Conservation (phyloP, 78 protist species). For the Kipferlia bialata region DNA sequence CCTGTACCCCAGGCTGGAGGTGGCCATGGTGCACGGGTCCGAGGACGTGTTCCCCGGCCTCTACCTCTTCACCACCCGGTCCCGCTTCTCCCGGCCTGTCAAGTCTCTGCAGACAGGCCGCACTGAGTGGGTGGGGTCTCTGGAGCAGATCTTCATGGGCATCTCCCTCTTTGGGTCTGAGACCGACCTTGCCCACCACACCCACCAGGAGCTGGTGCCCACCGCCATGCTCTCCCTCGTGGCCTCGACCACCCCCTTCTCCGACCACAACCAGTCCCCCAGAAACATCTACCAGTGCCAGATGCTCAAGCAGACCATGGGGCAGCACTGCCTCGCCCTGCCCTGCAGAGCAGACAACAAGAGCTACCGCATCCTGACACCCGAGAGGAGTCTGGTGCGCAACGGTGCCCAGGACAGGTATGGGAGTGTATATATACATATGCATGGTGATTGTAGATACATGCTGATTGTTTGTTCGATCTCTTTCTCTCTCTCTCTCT, state of each 20-base stretch:
- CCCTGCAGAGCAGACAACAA: conserved; percentile 82
- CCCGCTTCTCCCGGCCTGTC: conserved; percentile 82
- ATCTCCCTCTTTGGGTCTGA: conserved; percentile 54
- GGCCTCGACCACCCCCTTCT: conserved; percentile 89
- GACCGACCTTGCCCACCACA: background rate
- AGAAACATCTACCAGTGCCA: conserved; percentile 96
- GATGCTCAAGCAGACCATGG: conserved; percentile 86
- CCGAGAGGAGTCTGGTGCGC: conserved; percentile 62
- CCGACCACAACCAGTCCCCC: conserved; percentile 89
- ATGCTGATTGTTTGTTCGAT: conserved; percentile 5
- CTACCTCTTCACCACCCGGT: conserved; percentile 46
- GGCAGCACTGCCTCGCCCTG: conserved; percentile 54
- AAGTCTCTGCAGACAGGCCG: conserved; percentile 25
- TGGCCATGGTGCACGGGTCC: background rate
- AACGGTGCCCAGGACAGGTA: conserved; percentile 17
- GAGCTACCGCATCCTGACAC: conserved; percentile 58
- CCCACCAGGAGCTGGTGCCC: conserved; percentile 56
- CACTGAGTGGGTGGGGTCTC: conserved; percentile 68
- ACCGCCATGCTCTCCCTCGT: conserved; percentile 59
- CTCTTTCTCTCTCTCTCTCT: no score
- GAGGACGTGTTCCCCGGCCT: conserved; percentile 43
- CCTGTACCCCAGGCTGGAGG: background rate
- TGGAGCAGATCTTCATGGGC: conserved; percentile 74
- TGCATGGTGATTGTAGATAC: conserved; percentile 29
- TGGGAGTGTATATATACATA: no score